Base-by-base conservation (phyloP, 805 yeast genomes). In the Cephaloascus albidus region DNA sequence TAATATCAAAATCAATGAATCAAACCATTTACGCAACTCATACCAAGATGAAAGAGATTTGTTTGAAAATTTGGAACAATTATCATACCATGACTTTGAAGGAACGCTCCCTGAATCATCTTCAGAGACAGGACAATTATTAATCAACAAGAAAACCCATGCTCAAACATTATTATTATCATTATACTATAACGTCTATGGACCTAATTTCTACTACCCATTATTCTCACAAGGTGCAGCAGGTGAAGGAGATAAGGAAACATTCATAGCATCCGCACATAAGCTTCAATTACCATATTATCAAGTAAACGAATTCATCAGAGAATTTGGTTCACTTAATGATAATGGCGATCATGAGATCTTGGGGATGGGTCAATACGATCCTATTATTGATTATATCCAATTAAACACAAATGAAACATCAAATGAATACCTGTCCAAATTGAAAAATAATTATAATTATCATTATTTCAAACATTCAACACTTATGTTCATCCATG, bases 171-270 rank as follows among this genome's bases (percentile, higher is more conserved):
- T 63, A 32, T 33, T 63, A 2, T 51, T 64, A 36, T 49, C 68
- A 3, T 46, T 63, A 54, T 64, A 62, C 48, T 64, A 64, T 42
- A 64, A 64, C 45, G 54, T 46, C 44, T 59, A 49, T 38, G 69
- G 70, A 0, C 63, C 63, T 15, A 52, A 54, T 32, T 59, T 52
- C 43, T 64, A 51, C 48, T 64, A 64, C 43, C 60, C 68, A 10
- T 52, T 64, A 38, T 49, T 63, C 19, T 55, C 55, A 42, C 70
- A 64, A 46, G 70, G 70, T 4, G 64, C 65, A 1, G 67, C 65
- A 2, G 70, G 69, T 3, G 65, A 60, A 46, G 70, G 70, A 19
- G 70, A 64, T 42, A 63, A 63, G 43, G 70, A 64, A 40, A 64
- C 69, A 10, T 63, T 64, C 39, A 50, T 63, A 14, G 65, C 70